Base-by-base conservation (phyloP, 2,329 filamentous ascomycete genomes). In the Chalaropsis thielavioides region DNA sequence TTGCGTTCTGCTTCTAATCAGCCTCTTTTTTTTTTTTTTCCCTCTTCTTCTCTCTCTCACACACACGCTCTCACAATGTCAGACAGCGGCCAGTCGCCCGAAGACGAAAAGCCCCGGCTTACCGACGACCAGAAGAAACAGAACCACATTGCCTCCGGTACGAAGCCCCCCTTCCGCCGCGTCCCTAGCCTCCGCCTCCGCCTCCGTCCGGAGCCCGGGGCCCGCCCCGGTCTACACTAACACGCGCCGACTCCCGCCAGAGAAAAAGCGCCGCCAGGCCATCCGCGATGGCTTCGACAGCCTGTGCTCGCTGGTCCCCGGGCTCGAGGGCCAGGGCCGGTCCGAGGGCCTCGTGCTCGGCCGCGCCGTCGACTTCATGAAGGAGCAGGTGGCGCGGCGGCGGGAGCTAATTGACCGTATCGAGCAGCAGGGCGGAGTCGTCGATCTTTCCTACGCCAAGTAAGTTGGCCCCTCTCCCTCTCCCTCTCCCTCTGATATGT, bases 231-330 rank as follows among this genome's bases (percentile, higher is more conserved):
- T 40, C 56, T 2, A 15, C 31, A 24, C 56, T 56, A 51, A 15
- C 27, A 68, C 71, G 63, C 56, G 19, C 13, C 46, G 19, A 54
- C 60, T n/a, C 43, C 43, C 27, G 2, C 17, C 65, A 78, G 75
- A 79, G 71, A 73, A 79, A 69, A 78, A 80, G 69, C 73, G 77
- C 44, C 72, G 78, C 38, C 73, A 78, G 67, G 88, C 87, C 15
- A 95, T 96, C 69, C 82, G 91, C 59, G 85, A 89, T 66, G 89
- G 88, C 65, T 95, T 95, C 73, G 90, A 95, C 73, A 82, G 85
- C 41, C 81, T 96, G 31, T 89, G 89, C 17, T 83, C 86, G 63
- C 80, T 95, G 40, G 89, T 95, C 0, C 91, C 91, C 0, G 90
- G 89, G 0, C 80, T 95, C 63, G 83, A 89, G 70, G 91, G 91